phyloP scores from a whole-genome alignment of 768 basidiomycete genomes.

The Holtermanniella nyarrowii region DNA sequence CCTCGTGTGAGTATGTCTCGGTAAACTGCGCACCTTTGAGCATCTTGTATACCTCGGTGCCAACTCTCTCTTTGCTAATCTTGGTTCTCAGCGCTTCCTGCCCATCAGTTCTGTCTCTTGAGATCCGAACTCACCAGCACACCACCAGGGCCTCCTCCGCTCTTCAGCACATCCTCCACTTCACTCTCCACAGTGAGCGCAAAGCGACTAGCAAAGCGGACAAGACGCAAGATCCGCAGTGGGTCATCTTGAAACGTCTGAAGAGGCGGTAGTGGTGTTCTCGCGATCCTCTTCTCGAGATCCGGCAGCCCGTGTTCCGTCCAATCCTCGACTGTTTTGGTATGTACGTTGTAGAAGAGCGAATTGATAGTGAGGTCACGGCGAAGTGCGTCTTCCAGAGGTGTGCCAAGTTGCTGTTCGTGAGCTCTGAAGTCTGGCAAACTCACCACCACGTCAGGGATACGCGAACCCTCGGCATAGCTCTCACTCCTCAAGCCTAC shows the following conservation, averaged over 20 bases:
- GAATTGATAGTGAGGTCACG: slow-evolving; percentile 93
- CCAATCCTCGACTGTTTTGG: slow-evolving; percentile 70
- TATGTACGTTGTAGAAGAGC: slow-evolving; percentile 91
- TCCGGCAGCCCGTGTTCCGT: slow-evolving; percentile 79
- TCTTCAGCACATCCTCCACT: slow-evolving; percentile 40
- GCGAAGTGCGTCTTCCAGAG: slow-evolving; percentile 76
- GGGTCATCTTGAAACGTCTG: slow-evolving; percentile 94
- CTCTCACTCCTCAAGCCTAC: slow-evolving; percentile 89
- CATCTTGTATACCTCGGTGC: slow-evolving; percentile 90
- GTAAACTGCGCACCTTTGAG: slow-evolving; percentile 53
- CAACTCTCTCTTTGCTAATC: slow-evolving; percentile 81
- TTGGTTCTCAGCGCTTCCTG: slow-evolving; percentile 63
- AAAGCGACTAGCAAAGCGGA: slow-evolving; percentile 85
- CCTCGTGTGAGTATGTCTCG: slow-evolving; percentile 45
- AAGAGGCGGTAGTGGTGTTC: slow-evolving; percentile 75
- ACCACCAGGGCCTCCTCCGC: slow-evolving; percentile 49
- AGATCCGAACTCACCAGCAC: slow-evolving; percentile 2
- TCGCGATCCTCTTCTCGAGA: slow-evolving; percentile 61
- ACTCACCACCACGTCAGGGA: slow-evolving; percentile 76
- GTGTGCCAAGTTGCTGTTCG: slow-evolving; percentile 75
- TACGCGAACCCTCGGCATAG: slow-evolving; percentile 76
- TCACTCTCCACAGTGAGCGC: slow-evolving; percentile 55
- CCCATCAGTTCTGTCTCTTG: background rate
- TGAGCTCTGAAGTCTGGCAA: background rate
- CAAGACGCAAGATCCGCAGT: slow-evolving; percentile 74